Base-by-base conservation (phyloP, 2,329 filamentous ascomycete species). In the Celoporthe dispersa region DNA sequence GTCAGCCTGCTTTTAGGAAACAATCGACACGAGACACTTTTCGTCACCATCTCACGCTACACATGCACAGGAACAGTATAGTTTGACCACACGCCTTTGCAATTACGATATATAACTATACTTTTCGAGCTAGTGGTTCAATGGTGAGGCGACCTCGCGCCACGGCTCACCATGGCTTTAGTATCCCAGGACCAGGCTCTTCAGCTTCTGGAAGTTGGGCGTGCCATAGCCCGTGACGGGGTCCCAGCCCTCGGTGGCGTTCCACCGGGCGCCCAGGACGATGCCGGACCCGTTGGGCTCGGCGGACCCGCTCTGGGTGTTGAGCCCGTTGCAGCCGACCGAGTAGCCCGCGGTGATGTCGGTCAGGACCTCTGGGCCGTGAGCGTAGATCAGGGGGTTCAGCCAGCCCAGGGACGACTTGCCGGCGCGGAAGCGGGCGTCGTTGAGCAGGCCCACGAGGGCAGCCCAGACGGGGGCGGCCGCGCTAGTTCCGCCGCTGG, bases 361-460 rank as follows among this genome's bases (percentile, higher is more conserved):
- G n/a, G 64, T 76, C 12, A 76, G 66, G 1, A 69, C 75, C 35
- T 61, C 28, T 14, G 53, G 37, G 11, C 73, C 74, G 35, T 62
- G 61, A 5, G 31, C 51, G 66, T 74, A 74, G 9, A 74, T 61
- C 44, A 66, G 71, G 12, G 73, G 73, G 68, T 84, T 84, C 31
- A 84, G 72, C 69, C 84, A 84, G 2, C 83, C 82, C 64, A 84
- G 75, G 2, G 75, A 74, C 16, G 79, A 67, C 72, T 82, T 83
- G 4, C 83, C 82, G 25, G 80, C 78, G 7, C 80, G 76, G 25
- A 88, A 75, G 41, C 84, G 78, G 7, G 83, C 82, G 60, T 85
- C 83, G 72, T 89, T 89, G 59, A 89, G 74, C 28, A 87, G 81
- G 1, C 84, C 80, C 59, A 89, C 78, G 69, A 89, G 82, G 28